phyloP scores from a whole-genome alignment of 306 rosid species.

The Pueraria montana region DNA sequence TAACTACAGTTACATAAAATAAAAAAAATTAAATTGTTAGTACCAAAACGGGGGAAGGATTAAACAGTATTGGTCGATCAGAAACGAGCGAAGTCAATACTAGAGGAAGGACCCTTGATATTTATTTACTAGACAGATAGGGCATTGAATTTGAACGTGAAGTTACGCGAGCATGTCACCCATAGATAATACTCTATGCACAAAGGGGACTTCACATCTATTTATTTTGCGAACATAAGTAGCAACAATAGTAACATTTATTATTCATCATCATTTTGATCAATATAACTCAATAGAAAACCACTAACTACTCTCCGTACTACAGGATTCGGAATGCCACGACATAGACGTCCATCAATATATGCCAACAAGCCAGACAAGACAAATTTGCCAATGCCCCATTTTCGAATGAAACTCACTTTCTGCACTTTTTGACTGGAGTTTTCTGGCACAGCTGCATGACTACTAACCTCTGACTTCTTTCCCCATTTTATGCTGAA shows the following conservation, averaged over 20 bases:
- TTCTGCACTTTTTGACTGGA: conserved; percentile 45
- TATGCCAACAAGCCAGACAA: conserved; percentile 88
- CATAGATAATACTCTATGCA: neutral
- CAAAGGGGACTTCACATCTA: conserved; percentile 11
- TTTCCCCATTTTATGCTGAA: conserved; percentile 60
- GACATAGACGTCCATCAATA: conserved; percentile 90
- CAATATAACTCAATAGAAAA: conserved; percentile 80
- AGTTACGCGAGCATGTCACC: neutral
- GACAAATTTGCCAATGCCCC: conserved; percentile 82
- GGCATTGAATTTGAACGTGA: conserved; percentile 6
- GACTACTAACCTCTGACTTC: conserved; percentile 47
- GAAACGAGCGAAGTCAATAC: neutral
- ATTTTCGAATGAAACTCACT: conserved; percentile 59
- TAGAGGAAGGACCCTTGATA: neutral
- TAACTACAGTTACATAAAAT: neutral
- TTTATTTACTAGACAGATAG: too few relatives aligned
- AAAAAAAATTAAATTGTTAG: neutral
- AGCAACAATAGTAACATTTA: conserved; percentile 35
- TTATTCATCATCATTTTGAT: conserved; percentile 62
- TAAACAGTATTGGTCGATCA: neutral
- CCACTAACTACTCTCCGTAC: conserved; percentile 93
- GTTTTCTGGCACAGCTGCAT: conserved; percentile 46
- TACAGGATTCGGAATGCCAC: conserved; percentile 85
- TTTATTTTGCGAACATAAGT: neutral
- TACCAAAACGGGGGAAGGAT: neutral